phyloP scores from a whole-genome alignment of 2,329 filamentous ascomycete species.

The Fusarium burgessii region DNA sequence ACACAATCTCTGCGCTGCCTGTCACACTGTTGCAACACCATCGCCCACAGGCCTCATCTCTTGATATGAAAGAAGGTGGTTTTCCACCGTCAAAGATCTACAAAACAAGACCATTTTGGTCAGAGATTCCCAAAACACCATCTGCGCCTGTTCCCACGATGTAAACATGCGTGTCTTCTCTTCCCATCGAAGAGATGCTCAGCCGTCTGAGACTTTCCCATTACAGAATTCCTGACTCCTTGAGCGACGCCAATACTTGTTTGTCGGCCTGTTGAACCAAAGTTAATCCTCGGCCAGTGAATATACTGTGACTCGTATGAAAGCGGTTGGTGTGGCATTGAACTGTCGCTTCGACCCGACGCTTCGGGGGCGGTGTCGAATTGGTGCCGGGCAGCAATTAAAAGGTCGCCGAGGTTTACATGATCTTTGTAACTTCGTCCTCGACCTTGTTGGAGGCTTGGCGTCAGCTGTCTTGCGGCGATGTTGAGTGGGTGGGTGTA shows the following conservation, averaged over 20 bases:
- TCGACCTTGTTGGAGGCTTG: conserved; percentile 72
- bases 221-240: conserved; percentile 49
- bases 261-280: conserved; percentile 47
- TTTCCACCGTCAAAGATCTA: conserved; percentile 61
- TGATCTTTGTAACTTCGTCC: conserved; percentile 91
- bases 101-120: conserved; percentile 50
- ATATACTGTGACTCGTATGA: conserved; percentile 18
- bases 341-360: conserved; percentile 36
- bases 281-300: conserved; percentile 47
- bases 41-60: conserved; percentile 48
- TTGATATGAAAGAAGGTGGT: conserved; percentile 58
- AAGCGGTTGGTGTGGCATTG: conserved; percentile 7
- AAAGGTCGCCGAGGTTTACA: conserved; percentile 64
- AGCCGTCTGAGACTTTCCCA: conserved; percentile 47
- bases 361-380: conserved; percentile 32
- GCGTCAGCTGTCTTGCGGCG: conserved; percentile 48
- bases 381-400: conserved; percentile 36
- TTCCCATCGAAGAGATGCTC: conserved; percentile 52
- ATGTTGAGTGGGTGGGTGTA: conserved; percentile 23
- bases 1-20: conserved; percentile 4
- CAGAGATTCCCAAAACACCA: conserved; percentile 51
- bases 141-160: conserved; percentile 45
- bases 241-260: conserved; percentile 46
- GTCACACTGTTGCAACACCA: conserved; percentile 22
- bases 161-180: conserved; percentile 49